These are phyloP conservation scores for Cavenderia fasciculata DNA, from an alignment of 78 protist genomes.

Conservation along the genomic window DNA sequence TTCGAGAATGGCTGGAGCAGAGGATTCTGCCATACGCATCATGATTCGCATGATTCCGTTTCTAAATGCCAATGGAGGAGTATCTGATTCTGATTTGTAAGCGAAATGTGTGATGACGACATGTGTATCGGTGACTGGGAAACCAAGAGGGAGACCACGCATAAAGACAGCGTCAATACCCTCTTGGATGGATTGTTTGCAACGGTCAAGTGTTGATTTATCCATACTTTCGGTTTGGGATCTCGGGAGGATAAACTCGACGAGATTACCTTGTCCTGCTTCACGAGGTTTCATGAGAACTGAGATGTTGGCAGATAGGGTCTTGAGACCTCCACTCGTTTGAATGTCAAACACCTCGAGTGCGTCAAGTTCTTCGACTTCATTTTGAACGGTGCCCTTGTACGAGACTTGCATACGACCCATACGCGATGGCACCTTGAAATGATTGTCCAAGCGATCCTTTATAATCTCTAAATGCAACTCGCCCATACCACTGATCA, in stretches of 20 bases:
- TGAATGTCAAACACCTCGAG: constrained; percentile 15
- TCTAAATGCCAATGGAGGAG: constrained; percentile 55
- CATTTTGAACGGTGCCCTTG: constrained; percentile 8
- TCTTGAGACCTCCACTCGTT: constrained; percentile 16
- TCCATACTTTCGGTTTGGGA: not conserved
- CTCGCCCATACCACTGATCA: constrained; percentile 93
- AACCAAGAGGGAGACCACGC: constrained; percentile 70
- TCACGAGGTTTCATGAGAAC: constrained; percentile 21
- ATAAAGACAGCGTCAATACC: constrained; percentile 39
- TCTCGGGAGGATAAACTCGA: not conserved
- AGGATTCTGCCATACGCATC: not conserved
- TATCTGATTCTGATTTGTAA: constrained; percentile 21
- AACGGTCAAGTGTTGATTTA: constrained; percentile 1
- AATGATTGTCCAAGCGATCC: constrained; percentile 79
- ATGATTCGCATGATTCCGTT: constrained; percentile 6
- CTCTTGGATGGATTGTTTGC: constrained; percentile 19
- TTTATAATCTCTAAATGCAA: constrained; percentile 88
- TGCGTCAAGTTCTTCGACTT: not conserved
- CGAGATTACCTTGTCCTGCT: constrained; percentile 32
- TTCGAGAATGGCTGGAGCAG: constrained; percentile 26
- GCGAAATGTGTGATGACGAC: not conserved
- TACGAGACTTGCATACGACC: constrained; percentile 74
- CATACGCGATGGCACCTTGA: constrained; percentile 14
- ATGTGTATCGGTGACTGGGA: constrained; percentile 35
- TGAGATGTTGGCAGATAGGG: constrained; percentile 30